Evolutionary conservation across 2,329 filamentous ascomycete species (phyloP), one percentile per base, ranked within the genome.

Genomic region (Juglanconis sp.): DNA sequence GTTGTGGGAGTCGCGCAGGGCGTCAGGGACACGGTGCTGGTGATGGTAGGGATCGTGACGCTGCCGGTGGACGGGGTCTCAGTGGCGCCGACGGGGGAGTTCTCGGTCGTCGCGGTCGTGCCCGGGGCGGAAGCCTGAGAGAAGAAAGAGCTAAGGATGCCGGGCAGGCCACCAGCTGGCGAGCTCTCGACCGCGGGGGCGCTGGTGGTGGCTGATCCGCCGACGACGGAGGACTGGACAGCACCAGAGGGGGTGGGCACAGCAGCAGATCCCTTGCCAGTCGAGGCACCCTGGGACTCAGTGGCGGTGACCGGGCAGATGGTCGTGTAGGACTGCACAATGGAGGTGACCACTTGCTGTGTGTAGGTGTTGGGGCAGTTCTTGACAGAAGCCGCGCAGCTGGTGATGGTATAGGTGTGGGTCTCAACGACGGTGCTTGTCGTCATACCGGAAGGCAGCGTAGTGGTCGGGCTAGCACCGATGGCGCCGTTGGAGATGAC

Each of bases 341-440:
- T 65, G 46, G 65, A 63, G 50, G 69, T 70, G 56, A 70, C 65
- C n/a, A 70, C 59, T 49, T 66, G 47, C 49, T 65, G 66, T 50
- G 68, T 69, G 55, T 67, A 64, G 48, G 64, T 63, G 50, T 65
- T 65, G 40, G 70, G 70, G 65, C 70, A 71, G 66, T 71, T 70
- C 64, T 65, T 61, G 31, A 71, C 69, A 8, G 66, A 60, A 35
- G 67, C 69, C 1, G 65, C 67, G 53, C 70, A 71, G 57, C 64
- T 66, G 13, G 70, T 71, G 63, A 71, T 66, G 54, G 70, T 71
- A 65, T 68, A 71, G n/a, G 61, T 65, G 36, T 65, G 63, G 15
- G 69, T 71, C 47, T 61, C 51, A 30, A 56, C 53, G 59, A 67
- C 38, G 11, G 68, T 70, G 54, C 65, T 68, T 11, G 66, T 69